Conservation (phyloP, 441 rosid genomes). For the Adansonia rubrostipa region DNA sequence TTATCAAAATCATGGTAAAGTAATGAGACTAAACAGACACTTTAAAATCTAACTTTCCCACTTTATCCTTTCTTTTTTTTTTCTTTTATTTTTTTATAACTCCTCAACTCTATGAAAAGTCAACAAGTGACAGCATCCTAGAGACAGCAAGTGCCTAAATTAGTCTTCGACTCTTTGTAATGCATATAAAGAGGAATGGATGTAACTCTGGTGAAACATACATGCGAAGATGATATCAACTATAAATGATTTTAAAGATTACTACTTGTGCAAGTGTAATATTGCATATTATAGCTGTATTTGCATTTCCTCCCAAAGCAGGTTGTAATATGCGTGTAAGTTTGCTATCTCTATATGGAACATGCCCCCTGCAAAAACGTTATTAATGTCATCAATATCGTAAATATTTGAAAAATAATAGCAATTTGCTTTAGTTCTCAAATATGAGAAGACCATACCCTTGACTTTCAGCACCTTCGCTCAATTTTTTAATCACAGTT, state of each 20-base stretch:
- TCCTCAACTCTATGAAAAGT: slow-evolving; percentile 7
- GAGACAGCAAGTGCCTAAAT: not conserved
- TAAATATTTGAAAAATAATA: slow-evolving; percentile 5
- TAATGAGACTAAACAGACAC: not conserved
- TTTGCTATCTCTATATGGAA: slow-evolving; percentile 97
- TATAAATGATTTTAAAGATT: slow-evolving; percentile 17
- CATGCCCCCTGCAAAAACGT: slow-evolving; percentile 73
- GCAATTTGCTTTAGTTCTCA: slow-evolving; percentile 5
- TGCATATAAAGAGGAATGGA: slow-evolving; percentile 4
- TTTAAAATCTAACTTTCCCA: not conserved
- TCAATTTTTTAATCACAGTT: slow-evolving; percentile 92
- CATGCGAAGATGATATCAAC: not conserved
- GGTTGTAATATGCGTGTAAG: slow-evolving; percentile 97
- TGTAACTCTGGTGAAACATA: not conserved
- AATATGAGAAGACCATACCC: slow-evolving; percentile 57
- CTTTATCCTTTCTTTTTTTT: not conserved
- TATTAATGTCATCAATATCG: not conserved
- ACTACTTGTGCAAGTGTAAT: slow-evolving; percentile 93
- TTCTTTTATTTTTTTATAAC: not conserved
- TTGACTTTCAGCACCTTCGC: slow-evolving; percentile 96
- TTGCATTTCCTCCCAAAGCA: slow-evolving; percentile 97
- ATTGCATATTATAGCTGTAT: slow-evolving; percentile 97
- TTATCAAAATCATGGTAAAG: slow-evolving; percentile 1
- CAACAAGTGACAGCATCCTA: not conserved
- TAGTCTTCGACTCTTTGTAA: not conserved